Conservation (phyloP, 768 basidiomycete species). For the Leucocoprinus leucothites region DNA sequence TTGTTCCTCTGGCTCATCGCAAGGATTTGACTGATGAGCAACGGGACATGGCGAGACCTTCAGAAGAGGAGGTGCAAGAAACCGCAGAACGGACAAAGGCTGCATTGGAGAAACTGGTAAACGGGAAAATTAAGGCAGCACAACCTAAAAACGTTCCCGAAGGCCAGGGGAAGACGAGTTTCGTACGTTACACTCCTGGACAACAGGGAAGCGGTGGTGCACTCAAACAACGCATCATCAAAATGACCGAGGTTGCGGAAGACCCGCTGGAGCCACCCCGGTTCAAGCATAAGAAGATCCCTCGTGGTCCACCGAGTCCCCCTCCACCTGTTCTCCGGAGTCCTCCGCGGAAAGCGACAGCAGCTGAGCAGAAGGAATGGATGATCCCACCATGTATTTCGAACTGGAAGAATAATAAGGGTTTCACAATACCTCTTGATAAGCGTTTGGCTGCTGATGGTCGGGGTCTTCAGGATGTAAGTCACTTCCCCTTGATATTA, state of each 20-base stretch:
- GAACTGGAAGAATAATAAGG: slow-evolving; percentile 99
- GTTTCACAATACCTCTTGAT: slow-evolving; percentile 97
- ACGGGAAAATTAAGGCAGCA: slow-evolving; percentile 96
- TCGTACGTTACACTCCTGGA: slow-evolving; percentile 96
- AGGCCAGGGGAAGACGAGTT: slow-evolving; percentile 76
- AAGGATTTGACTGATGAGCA: slow-evolving; percentile 80
- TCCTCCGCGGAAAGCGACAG: slow-evolving; percentile 94
- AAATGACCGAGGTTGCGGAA: slow-evolving; percentile 97
- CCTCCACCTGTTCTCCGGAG: slow-evolving; percentile 94
- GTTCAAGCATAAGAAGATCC: slow-evolving; percentile 99
- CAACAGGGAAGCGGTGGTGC: slow-evolving; percentile 70
- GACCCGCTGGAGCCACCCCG: slow-evolving; percentile 96
- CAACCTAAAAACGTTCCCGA: slow-evolving; percentile 96
- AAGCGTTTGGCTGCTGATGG: slow-evolving; percentile 98
- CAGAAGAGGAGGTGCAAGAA: slow-evolving; percentile 88
- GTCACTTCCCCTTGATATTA: slow-evolving; percentile 25
- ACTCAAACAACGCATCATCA: slow-evolving; percentile 94
- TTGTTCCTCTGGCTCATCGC: slow-evolving; percentile 87
- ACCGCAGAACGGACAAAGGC: slow-evolving; percentile 89
- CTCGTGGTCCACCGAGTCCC: slow-evolving; percentile 92
- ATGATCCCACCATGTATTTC: slow-evolving; percentile 99
- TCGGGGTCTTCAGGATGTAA: slow-evolving; percentile 94
- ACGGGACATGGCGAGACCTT: slow-evolving; percentile 84
- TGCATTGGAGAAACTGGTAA: slow-evolving; percentile 90
- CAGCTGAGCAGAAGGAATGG: slow-evolving; percentile 99